Percentiles rank a stretch among this genome's conserved stretches.
These are phyloP conservation scores for Hypoxylon sp. DNA, from an alignment of 2,329 filamentous ascomycete species.

Conservation along the genomic window DNA sequence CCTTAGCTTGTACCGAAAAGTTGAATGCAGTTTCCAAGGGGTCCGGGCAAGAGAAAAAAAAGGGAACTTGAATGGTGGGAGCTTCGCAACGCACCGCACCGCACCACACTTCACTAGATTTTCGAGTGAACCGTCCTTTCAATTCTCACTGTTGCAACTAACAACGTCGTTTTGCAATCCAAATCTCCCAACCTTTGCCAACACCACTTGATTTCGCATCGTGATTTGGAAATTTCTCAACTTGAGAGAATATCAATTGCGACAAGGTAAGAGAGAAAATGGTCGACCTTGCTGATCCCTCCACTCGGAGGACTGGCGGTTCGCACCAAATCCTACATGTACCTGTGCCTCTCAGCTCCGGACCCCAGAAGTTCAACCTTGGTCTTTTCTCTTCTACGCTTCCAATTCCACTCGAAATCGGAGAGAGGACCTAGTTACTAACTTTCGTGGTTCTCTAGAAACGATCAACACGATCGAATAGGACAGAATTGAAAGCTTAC, in stretches of 20 bases:
- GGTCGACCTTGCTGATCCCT: conserved; percentile 24
- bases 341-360: conserved; percentile 23
- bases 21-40: conserved; percentile 33
- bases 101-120: conserved; percentile 39
- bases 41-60: conserved; percentile 23
- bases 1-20: conserved; percentile 35
- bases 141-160: conserved; percentile 27
- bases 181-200: conserved; percentile 20
- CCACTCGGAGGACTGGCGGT: conserved; percentile 17
- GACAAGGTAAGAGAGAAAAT: conserved; percentile 37
- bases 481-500: conserved; percentile 49
- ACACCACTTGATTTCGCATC: conserved; percentile 36
- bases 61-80: conserved; percentile 36
- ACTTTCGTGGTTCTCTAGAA: conserved; percentile 41
- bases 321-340: conserved; percentile 32
- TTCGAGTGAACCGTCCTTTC: conserved; percentile 36
- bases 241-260: conserved; percentile 45
- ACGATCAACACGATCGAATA: conserved; percentile 38
- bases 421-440: conserved; percentile 41
- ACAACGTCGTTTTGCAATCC: conserved; percentile 29
- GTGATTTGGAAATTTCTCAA: conserved; percentile 44
- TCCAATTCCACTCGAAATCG: conserved; percentile 32
- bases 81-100: conserved; percentile 39
- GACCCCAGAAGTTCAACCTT: conserved; percentile 17
- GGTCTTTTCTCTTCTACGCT: conserved; percentile 33